phyloP scores from a whole-genome alignment of 176 grass and related monocot genomes.

The Raddia distichophylla region DNA sequence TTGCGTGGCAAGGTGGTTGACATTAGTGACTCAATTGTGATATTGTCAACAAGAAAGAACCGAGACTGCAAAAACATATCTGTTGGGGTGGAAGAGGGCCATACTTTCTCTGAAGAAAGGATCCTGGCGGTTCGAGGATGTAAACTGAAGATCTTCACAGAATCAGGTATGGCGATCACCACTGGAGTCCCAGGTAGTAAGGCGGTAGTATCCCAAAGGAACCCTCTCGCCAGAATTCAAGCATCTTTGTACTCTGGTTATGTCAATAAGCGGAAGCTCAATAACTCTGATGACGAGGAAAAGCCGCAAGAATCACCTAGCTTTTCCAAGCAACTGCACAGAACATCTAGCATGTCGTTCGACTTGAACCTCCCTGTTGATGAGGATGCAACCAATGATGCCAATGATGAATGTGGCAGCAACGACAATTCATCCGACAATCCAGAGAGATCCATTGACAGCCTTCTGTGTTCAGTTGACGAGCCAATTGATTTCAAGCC shows the following conservation, averaged over 20 bases:
- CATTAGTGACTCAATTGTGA: constrained; percentile 64
- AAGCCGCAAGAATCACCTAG: constrained; percentile 27
- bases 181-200: constrained; percentile 31
- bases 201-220: constrained; percentile 36
- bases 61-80: constrained; percentile 24
- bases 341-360: constrained; percentile 49
- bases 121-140: constrained; percentile 50
- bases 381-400: constrained; percentile 41
- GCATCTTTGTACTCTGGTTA: constrained; percentile 34
- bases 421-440: constrained; percentile 38
- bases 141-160: constrained; percentile 71
- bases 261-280: constrained; percentile 62
- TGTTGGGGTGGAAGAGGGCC: constrained; percentile 41
- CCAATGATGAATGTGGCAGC: constrained; percentile 34
- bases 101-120: constrained; percentile 64
- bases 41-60: constrained; percentile 58
- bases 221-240: constrained; percentile 7
- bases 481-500: constrained; percentile 48
- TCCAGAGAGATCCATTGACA: constrained; percentile 54
- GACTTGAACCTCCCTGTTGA: constrained; percentile 82
- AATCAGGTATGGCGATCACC: neutral
- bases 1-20: constrained; percentile 54
- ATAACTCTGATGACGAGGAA: constrained; percentile 39
- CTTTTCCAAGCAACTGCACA: constrained; percentile 52
- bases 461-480: constrained; percentile 58